A percentile compares a stretch with the other conserved stretches of the same genome.
Conservation (phyloP, 208 protist species). For the Blastocrithidia nonstop region DNA sequence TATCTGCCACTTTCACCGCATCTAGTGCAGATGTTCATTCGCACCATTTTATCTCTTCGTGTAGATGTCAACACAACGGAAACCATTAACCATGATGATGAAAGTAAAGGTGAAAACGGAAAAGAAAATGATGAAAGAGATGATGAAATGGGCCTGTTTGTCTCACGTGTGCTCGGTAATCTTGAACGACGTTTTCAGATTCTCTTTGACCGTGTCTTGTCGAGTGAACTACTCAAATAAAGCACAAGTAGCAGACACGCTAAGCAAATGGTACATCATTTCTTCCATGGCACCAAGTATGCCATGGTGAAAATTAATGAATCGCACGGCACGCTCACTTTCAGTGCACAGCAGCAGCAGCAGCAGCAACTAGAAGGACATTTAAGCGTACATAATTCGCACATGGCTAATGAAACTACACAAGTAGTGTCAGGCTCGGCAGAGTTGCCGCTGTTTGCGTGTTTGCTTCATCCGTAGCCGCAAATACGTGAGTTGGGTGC, state of each 20-base stretch:
- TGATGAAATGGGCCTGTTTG: too few relatives aligned
- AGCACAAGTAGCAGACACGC: too few relatives aligned
- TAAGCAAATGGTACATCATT: too few relatives aligned
- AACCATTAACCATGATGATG: constrained; percentile 32
- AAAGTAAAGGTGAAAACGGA: constrained; percentile 5
- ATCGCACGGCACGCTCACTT: too few relatives aligned
- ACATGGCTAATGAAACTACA: too few relatives aligned
- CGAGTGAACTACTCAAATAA: too few relatives aligned
- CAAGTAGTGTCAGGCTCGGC: constrained; percentile 9
- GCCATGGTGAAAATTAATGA: constrained; percentile 31
- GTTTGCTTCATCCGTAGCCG: constrained; percentile 51
- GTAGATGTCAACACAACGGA: neutral
- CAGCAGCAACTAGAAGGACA: too few relatives aligned
- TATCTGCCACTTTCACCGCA: constrained; percentile 37
- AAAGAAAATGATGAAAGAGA: neutral
- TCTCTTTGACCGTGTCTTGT: too few relatives aligned
- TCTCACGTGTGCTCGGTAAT: too few relatives aligned
- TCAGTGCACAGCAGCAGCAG: too few relatives aligned
- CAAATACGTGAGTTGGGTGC: constrained; percentile 45
- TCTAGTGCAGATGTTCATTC: constrained; percentile 24
- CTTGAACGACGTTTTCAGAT: too few relatives aligned
- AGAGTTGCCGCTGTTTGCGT: constrained; percentile 64
- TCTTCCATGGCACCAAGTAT: constrained; percentile 63
- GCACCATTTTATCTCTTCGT: neutral
- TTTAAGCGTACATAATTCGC: too few relatives aligned